Percentiles rank a stretch among this genome's conserved stretches.
Evolutionary conservation across 2,329 filamentous ascomycete genomes (phyloP).

Genomic region (Pseudophaeomoniella oleicola): DNA sequence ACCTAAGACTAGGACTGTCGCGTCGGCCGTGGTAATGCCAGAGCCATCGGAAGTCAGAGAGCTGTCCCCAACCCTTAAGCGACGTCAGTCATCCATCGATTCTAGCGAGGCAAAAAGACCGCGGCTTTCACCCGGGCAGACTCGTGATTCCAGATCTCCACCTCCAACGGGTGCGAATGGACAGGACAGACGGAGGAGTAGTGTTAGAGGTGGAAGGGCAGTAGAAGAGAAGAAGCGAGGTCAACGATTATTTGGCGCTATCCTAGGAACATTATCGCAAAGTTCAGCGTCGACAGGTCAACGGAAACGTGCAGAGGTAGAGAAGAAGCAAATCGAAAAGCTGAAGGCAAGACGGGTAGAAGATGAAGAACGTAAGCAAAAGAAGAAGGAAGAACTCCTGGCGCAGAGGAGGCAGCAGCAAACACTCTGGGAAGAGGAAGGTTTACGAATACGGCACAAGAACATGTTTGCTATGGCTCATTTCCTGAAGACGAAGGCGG

Average conservation of each 20-base stretch:
- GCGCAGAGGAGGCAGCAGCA: constrained; percentile 53
- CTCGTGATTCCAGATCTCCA: constrained; percentile 13
- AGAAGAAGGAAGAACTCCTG: constrained; percentile 49
- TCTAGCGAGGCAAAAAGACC: constrained; percentile 39
- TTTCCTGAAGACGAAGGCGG: constrained; percentile 56
- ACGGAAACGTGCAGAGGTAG: constrained; percentile 63
- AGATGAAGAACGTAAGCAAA: constrained; percentile 54
- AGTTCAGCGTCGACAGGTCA: constrained; percentile 47
- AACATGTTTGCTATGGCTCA: constrained; percentile 58
- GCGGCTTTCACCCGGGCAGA: constrained; percentile 21
- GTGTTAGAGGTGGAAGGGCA: constrained; percentile 23
- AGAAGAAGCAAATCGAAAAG: constrained; percentile 66
- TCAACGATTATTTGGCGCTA: constrained; percentile 69
- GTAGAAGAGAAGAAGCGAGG: constrained; percentile 74
- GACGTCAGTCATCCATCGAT: constrained; percentile 38
- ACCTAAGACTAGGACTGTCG: constrained; percentile 25
- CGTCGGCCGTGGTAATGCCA: constrained; percentile 39
- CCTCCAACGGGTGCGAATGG: constrained; percentile 3
- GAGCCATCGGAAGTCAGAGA: constrained; percentile 19
- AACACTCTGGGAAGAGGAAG: constrained; percentile 56
- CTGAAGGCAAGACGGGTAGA: constrained; percentile 54
- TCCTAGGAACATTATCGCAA: constrained; percentile 66
- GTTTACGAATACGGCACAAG: constrained; percentile 46
- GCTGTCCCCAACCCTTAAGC: constrained; percentile 27
- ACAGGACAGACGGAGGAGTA: constrained; percentile 5